Percentiles rank a stretch among this genome's conserved stretches.
These are phyloP conservation scores for Ustilago tritici DNA, from an alignment of 1,284 basidiomycete species.

Conservation along the genomic window DNA sequence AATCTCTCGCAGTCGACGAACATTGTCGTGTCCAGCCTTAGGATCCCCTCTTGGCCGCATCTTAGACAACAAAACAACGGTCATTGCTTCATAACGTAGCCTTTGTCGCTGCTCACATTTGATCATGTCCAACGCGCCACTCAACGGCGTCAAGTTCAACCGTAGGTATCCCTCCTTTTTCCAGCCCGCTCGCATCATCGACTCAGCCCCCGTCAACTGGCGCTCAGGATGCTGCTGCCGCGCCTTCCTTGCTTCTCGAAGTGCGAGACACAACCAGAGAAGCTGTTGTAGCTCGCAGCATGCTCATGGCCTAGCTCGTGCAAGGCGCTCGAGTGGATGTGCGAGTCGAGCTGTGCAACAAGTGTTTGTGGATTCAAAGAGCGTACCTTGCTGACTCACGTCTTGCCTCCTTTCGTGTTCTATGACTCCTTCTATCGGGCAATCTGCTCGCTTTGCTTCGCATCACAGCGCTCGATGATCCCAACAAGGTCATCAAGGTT, in stretches of 20 bases:
- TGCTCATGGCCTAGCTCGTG: neutral
- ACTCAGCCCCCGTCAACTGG: neutral
- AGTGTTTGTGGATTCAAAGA: neutral
- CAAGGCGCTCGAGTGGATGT: neutral
- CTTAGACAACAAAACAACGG: neutral
- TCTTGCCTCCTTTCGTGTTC: neutral
- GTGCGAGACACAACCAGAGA: neutral
- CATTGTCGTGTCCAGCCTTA: neutral
- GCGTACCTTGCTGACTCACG: neutral
- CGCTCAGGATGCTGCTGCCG: neutral
- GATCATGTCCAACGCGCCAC: constrained; percentile 59
- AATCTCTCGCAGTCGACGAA: neutral
- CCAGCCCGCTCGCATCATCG: neutral
- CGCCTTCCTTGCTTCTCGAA: neutral
- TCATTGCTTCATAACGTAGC: constrained; percentile 7
- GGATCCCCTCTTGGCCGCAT: constrained; percentile 1
- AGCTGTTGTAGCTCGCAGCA: neutral
- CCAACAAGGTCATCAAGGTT: constrained; percentile 92
- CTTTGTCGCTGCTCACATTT: constrained; percentile 8
- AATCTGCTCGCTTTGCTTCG: neutral
- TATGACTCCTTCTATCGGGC: neutral
- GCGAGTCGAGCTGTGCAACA: neutral
- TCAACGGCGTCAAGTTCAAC: constrained; percentile 62
- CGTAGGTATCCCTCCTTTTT: constrained; percentile 19
- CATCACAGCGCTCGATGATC: constrained; percentile 77